Percentiles rank a stretch among this genome's conserved stretches.
Evolutionary conservation across 2,329 filamentous ascomycete species (phyloP).

Genomic region (Ceratocystis destructans): DNA sequence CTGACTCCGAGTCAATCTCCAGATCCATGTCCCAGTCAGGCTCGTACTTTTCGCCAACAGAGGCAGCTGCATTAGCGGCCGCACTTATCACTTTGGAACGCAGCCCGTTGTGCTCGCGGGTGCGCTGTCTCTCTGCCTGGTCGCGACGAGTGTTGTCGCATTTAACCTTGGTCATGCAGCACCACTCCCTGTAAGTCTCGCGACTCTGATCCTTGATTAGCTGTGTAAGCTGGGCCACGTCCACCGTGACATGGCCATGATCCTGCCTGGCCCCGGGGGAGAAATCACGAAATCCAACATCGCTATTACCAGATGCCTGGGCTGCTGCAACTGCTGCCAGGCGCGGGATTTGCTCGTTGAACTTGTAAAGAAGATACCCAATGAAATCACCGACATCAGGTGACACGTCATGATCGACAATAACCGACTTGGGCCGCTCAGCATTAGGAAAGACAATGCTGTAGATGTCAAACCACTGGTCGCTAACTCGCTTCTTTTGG

Average conservation of each 20-base stretch:
- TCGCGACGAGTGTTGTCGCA: slow-evolving; percentile 1
- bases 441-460: slow-evolving; percentile 21
- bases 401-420: slow-evolving; percentile 21
- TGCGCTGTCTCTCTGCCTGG: slow-evolving; percentile 5
- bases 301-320: not conserved
- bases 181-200: slow-evolving; percentile 14
- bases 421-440: slow-evolving; percentile 20
- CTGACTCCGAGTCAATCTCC: slow-evolving; percentile 1
- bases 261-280: not conserved
- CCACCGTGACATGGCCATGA: not conserved
- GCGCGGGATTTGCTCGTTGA: slow-evolving; percentile 4
- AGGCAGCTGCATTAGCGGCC: not conserved
- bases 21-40: not conserved
- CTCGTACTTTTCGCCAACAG: not conserved
- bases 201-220: slow-evolving; percentile 12
- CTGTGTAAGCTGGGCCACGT: slow-evolving; percentile 9
- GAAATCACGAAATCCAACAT: not conserved
- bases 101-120: slow-evolving; percentile 6
- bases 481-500: slow-evolving; percentile 20
- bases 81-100: not conserved
- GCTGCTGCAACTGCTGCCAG: not conserved
- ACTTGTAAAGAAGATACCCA: slow-evolving; percentile 17
- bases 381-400: slow-evolving; percentile 20
- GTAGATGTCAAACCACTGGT: slow-evolving; percentile 23
- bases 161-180: not conserved